Evolutionary conservation across 2,329 filamentous ascomycete genomes (phyloP), one percentile per base, ranked within the genome.

Genomic region (Camillea tinctor): DNA sequence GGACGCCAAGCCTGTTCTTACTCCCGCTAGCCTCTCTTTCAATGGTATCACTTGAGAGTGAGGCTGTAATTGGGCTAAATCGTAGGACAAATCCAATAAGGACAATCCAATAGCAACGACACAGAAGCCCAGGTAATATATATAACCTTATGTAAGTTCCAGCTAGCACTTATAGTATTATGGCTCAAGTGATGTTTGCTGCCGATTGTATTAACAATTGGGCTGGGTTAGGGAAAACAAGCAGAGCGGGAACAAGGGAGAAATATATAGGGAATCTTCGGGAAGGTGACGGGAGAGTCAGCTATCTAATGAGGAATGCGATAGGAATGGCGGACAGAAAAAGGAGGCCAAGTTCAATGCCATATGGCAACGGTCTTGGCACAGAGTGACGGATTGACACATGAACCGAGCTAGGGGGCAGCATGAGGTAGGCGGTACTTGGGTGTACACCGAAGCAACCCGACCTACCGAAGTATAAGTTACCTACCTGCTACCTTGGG

Each of bases 401-500:
- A 64, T 54, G 54, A 54, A 20, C 49, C 56, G 49, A 50, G 19
- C 53, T 54, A 23, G 19, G 49, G 36, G 49, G n/a, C 19, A 19
- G 19, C 2, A n/a, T 22, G 2, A 49, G 17, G 49, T 50, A 50
- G 9, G 17, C 36, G 57, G 51, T 62, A 64, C 59, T 50, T 52
- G 57, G 22, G 22, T 30, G 9, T 53, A 59, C 60, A 59, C 61
- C 60, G 55, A 60, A 23, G 56, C 57, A 54, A 54, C 52, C 52
- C 52, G 52, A 54, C 9, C n/a, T n/a, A 44, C 36, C 24, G 26
- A 22, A 40, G 52, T 54, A 40, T 36, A 4, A 9, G 21, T 6
- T 24, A 24, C 24, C 20, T 53, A 53, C 17, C 36, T 40, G 9
- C 19, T 26, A 53, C 15, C 36, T 40, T 40, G 36, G 36, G 15